Evolutionary conservation across 23 red algal species (phyloP).

Genomic region (Chondrus crispus): DNA sequence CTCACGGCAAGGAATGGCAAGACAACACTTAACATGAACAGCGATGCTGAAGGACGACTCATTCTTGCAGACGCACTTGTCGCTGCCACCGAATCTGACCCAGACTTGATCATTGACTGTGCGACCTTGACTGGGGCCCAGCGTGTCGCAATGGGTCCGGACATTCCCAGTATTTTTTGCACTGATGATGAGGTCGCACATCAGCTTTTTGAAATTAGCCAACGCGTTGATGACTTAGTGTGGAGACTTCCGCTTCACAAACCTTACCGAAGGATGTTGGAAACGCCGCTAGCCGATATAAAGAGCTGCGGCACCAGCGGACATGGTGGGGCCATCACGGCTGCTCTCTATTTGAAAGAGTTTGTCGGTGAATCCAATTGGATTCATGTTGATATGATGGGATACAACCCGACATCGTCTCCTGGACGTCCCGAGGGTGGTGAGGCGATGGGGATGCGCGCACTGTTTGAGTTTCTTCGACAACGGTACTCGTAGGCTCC

Average conservation of each 20-base stretch:
- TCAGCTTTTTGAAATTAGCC: slow-evolving; percentile 18
- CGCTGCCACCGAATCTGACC: slow-evolving; percentile 70
- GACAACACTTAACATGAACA: slow-evolving; percentile 84
- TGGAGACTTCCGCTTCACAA: slow-evolving; percentile 89
- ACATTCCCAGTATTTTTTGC: slow-evolving; percentile 79
- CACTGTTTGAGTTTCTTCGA: slow-evolving; percentile 49
- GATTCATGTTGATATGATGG: slow-evolving; percentile 97
- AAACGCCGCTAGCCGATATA: slow-evolving; percentile 69
- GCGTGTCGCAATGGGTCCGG: slow-evolving; percentile 91
- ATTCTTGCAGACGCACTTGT: slow-evolving; percentile 94
- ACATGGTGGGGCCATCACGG: slow-evolving; percentile 83
- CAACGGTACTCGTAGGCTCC: slow-evolving; percentile 4
- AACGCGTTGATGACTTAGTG: slow-evolving; percentile 61
- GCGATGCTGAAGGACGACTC: slow-evolving; percentile 95
- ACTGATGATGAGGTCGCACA: slow-evolving; percentile 52
- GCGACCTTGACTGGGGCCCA: slow-evolving; percentile 96
- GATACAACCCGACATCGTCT: slow-evolving; percentile 64
- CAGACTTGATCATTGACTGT: slow-evolving; percentile 82
- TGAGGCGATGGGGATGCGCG: slow-evolving; percentile 83
- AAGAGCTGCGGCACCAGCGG: slow-evolving; percentile 65
- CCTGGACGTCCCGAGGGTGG: slow-evolving; percentile 94
- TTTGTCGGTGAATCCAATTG: slow-evolving; percentile 74
- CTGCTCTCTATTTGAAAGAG: slow-evolving; percentile 95
- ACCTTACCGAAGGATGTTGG: slow-evolving; percentile 83
- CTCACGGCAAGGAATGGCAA: slow-evolving; percentile 78